Conservation (phyloP, 306 rosid species). For the Cucurbita argyrosperma region DNA sequence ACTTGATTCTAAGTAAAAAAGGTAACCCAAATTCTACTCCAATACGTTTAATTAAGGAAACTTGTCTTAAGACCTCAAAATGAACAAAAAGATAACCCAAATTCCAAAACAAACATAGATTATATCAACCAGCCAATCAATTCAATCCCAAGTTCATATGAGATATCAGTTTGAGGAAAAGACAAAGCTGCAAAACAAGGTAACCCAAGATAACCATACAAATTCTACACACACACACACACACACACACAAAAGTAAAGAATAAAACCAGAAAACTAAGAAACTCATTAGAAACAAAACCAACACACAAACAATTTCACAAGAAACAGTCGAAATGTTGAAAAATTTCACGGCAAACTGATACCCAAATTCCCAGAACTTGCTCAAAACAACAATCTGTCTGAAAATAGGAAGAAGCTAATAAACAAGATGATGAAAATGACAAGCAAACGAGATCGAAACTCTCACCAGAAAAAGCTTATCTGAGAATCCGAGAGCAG, state of each 20-base stretch:
- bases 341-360: background rate
- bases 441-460: background rate
- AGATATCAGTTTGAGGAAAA: background rate
- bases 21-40: background rate
- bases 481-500: background rate
- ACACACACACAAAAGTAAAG: background rate
- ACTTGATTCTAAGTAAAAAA: background rate
- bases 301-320: background rate
- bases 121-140: background rate
- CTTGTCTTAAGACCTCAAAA: background rate
- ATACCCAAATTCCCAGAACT: background rate
- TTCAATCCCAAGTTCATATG: background rate
- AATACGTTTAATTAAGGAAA: background rate
- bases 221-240: background rate
- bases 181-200: background rate
- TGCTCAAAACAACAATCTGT: background rate
- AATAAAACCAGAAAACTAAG: background rate
- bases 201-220: background rate
- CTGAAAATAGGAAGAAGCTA: background rate
- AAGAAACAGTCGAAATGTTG: background rate
- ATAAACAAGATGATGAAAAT: background rate
- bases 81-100: background rate
- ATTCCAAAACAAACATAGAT: background rate
- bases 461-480: constrained; percentile 8
- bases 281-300: background rate